phyloP scores from a whole-genome alignment of 192 early-diverging fungal species.

The Polychytrium aggregatum region DNA sequence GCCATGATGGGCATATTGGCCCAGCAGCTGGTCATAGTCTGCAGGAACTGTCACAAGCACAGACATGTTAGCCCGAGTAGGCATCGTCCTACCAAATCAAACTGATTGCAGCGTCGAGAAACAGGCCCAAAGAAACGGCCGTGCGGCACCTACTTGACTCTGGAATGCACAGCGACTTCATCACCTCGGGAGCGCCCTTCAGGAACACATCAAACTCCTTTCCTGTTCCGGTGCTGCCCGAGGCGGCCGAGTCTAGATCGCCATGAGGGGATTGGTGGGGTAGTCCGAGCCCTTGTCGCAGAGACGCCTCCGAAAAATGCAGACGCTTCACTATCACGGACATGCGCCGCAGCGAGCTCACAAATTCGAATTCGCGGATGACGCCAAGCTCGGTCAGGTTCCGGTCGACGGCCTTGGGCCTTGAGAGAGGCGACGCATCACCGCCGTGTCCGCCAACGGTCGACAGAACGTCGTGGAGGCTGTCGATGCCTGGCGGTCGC shows the following conservation, averaged over 20 bases:
- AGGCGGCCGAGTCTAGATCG: not conserved
- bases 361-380: conserved; percentile 78
- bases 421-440: conserved; percentile 3
- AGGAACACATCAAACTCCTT: conserved; percentile 69
- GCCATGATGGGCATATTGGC: conserved; percentile 86
- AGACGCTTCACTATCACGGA: conserved; percentile 65
- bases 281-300: too few relatives aligned
- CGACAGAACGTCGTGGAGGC: conserved; percentile 17
- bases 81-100: conserved; percentile 2
- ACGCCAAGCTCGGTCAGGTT: conserved; percentile 40
- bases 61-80: conserved; percentile 2
- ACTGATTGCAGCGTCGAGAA: not conserved
- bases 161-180: conserved; percentile 74
- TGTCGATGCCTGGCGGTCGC: conserved; percentile 62
- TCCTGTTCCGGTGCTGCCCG: not conserved
- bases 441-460: conserved; percentile 5
- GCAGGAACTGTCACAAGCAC: conserved; percentile 53
- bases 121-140: conserved; percentile 1
- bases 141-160: conserved; percentile 48
- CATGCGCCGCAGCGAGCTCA: conserved; percentile 79
- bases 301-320: conserved; percentile 8
- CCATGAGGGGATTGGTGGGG: not conserved
- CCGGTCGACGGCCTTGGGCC: too few relatives aligned
- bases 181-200: conserved; percentile 96
- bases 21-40: conserved; percentile 70